Conservation (phyloP, 495 filamentous ascomycete species). For the Penicillium maclennaniae region DNA sequence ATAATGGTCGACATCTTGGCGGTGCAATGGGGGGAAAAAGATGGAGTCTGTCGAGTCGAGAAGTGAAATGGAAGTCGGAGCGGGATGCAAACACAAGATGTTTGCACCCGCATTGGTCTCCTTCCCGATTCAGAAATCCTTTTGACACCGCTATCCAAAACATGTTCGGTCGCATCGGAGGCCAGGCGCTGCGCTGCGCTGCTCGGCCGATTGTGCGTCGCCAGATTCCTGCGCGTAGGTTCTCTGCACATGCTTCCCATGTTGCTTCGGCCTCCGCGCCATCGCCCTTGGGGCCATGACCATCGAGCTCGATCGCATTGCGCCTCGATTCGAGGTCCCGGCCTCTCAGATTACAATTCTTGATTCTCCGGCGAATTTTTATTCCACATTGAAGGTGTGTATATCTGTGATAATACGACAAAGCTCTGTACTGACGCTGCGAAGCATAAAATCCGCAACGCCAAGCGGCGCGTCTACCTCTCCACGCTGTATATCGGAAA, state of each 20-base stretch:
- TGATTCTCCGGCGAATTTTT: conserved; percentile 77
- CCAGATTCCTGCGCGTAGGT: conserved; percentile 37
- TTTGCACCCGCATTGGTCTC: conserved; percentile 29
- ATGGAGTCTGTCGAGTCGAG: conserved; percentile 11
- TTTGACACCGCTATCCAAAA: conserved; percentile 1
- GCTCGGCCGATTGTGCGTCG: conserved; percentile 29
- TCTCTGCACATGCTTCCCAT: conserved; percentile 33
- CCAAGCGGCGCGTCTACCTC: conserved; percentile 76
- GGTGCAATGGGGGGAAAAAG: conserved; percentile 21
- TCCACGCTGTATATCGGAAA: conserved; percentile 96
- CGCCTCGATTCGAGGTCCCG: conserved; percentile 80
- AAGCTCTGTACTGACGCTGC: conserved; percentile 11
- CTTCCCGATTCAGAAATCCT: conserved; percentile 25
- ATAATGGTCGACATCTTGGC: conserved; percentile 83
- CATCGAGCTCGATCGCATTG: conserved; percentile 79
- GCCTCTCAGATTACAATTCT: conserved; percentile 79
- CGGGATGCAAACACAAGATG: conserved; percentile 30
- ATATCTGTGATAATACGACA: not conserved
- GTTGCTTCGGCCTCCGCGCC: conserved; percentile 27
- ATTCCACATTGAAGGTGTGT: conserved; percentile 76
- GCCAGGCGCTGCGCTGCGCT: conserved; percentile 35
- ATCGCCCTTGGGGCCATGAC: conserved; percentile 56
- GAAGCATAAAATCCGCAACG: conserved; percentile 75
- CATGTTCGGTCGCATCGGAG: conserved; percentile 44
- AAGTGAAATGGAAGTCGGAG: conserved; percentile 21